Evolutionary conservation across 2,329 filamentous ascomycete genomes (phyloP).

Genomic region (Ascosphaera apis): DNA sequence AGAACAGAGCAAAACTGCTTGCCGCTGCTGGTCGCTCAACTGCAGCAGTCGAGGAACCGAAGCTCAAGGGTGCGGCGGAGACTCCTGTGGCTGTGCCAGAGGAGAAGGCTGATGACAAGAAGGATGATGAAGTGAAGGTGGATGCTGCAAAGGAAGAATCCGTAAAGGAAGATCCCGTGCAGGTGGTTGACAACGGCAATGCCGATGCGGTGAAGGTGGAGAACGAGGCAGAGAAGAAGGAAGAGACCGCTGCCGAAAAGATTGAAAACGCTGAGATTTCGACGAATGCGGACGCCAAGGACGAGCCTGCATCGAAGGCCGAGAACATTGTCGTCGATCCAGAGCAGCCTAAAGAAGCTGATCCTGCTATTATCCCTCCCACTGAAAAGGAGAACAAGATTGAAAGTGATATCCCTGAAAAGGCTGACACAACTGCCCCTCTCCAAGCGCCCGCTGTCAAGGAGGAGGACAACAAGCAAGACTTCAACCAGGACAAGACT

Average conservation of each 20-base stretch:
- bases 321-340: no score
- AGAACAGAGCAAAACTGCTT: slow-evolving; percentile 5
- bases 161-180: slow-evolving; percentile 6
- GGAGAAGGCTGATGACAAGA: slow-evolving; percentile 6
- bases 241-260: background rate
- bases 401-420: no score
- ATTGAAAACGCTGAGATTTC: no score
- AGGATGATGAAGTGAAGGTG: slow-evolving; percentile 5
- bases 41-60: slow-evolving; percentile 4
- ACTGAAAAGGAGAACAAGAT: no score
- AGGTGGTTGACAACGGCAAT: background rate
- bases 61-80: slow-evolving; percentile 7
- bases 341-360: no score
- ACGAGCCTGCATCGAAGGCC: no score
- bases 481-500: no score
- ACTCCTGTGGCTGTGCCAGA: slow-evolving; percentile 2
- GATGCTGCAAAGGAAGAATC: slow-evolving; percentile 2
- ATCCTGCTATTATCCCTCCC: no score
- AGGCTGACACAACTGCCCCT: no score
- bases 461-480: no score
- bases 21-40: slow-evolving; percentile 2
- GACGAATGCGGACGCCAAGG: no score
- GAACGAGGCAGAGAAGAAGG: slow-evolving; percentile 1
- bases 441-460: no score
- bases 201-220: background rate